phyloP scores from a whole-genome alignment of 2,329 filamentous ascomycete genomes.

The Teratosphaeria destructans region DNA sequence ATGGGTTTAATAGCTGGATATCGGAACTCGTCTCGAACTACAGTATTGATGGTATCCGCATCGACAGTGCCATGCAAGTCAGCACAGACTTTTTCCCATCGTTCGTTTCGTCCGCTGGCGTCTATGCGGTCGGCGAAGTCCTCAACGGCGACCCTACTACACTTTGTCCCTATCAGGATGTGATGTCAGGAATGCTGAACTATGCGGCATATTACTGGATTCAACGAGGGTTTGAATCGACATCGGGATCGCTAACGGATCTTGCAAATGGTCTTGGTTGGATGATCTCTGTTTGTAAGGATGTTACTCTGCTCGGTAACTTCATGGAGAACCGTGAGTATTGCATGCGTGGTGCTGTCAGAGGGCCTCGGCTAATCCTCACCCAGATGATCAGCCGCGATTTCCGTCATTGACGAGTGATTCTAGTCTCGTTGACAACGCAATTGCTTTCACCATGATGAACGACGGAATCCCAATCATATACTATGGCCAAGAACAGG shows the following conservation, averaged over 20 bases:
- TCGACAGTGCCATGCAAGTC: slow-evolving; percentile 23
- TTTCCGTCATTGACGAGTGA: slow-evolving; percentile 34
- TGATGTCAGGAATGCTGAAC: slow-evolving; percentile 20
- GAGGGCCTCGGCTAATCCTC: background rate
- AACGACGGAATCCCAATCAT: slow-evolving; percentile 13
- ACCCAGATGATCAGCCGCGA: slow-evolving; percentile 26
- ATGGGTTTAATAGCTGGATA: slow-evolving; percentile 37
- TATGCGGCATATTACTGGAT: slow-evolving; percentile 4
- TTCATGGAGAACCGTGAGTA: slow-evolving; percentile 15
- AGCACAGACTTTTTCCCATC: background rate
- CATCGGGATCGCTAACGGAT: slow-evolving; percentile 10
- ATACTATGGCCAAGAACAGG: slow-evolving; percentile 5
- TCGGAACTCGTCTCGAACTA: slow-evolving; percentile 32
- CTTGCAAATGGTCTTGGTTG: slow-evolving; percentile 21
- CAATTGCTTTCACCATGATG: slow-evolving; percentile 8
- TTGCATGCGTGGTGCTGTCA: background rate
- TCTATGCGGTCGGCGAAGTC: slow-evolving; percentile 18
- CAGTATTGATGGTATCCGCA: slow-evolving; percentile 27
- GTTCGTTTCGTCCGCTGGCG: background rate
- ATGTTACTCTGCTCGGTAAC: slow-evolving; percentile 7
- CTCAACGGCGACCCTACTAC: background rate
- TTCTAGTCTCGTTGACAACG: slow-evolving; percentile 8
- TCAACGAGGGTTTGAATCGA: slow-evolving; percentile 1
- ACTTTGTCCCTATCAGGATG: slow-evolving; percentile 14
- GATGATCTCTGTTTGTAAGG: slow-evolving; percentile 1